These are phyloP conservation scores for Phoenix roebelenii DNA, from an alignment of 176 grass and related monocot species.

Conservation along the genomic window DNA sequence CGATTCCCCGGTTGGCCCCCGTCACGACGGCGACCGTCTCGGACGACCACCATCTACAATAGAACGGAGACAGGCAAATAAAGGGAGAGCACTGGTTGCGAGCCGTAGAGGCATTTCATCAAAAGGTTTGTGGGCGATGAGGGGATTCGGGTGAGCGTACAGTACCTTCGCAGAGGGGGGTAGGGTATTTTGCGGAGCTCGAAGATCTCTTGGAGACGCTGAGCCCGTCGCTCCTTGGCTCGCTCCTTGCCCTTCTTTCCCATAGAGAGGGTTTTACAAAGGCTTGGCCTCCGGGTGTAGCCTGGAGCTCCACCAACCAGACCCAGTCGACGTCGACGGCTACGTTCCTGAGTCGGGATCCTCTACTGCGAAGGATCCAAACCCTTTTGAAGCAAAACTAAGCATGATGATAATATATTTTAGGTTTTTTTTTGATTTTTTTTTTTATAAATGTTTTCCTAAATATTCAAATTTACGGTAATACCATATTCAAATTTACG, in stretches of 20 bases:
- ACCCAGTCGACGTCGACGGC: too few species aligned
- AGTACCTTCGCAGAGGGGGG: conserved; percentile 32
- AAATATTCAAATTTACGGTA: too few species aligned
- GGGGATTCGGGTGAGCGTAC: not conserved
- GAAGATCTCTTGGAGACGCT: conserved; percentile 54
- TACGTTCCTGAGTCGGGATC: too few species aligned
- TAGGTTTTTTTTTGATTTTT: too few species aligned
- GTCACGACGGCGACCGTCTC: conserved; percentile 67
- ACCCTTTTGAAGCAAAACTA: too few species aligned
- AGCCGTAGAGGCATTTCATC: conserved; percentile 14
- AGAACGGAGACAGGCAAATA: not conserved
- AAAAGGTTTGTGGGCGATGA: conserved; percentile 1
- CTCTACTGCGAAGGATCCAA: too few species aligned
- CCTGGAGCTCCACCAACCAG: too few species aligned
- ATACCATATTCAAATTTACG: too few species aligned
- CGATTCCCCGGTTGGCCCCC: conserved; percentile 71
- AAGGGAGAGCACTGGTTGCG: not conserved
- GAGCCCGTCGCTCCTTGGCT: conserved; percentile 53
- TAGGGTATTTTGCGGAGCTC: conserved; percentile 56
- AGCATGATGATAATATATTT: too few species aligned
- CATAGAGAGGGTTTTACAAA: conserved; percentile 15
- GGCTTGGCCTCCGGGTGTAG: too few species aligned
- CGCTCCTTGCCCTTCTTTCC: conserved; percentile 75
- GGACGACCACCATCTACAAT: conserved; percentile 25
- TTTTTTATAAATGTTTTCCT: too few species aligned